Evolutionary conservation across 768 basidiomycete species (phyloP).

Genomic region (Boletellus ananas): DNA sequence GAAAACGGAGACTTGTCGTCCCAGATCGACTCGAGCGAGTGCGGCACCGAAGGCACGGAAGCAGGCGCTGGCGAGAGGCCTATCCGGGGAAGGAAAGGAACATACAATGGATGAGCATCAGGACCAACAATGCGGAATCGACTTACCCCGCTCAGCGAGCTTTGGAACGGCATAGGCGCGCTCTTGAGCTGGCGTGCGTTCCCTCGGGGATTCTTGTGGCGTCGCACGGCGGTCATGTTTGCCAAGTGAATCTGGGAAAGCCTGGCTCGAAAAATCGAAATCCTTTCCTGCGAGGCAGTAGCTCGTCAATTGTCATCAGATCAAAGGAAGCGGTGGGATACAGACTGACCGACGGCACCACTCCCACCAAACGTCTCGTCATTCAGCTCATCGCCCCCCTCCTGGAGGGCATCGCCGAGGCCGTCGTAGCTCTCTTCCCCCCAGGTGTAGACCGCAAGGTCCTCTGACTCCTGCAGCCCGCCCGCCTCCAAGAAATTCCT

Average conservation of each 20-base stretch:
- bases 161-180: conserved; percentile 13
- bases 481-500: conserved; percentile 47
- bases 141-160: conserved; percentile 29
- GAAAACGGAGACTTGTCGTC: conserved; percentile 77
- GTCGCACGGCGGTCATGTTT: conserved; percentile 18
- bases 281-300: conserved; percentile 62
- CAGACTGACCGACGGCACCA: conserved; percentile 65
- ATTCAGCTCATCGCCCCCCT: conserved; percentile 90
- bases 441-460: conserved; percentile 91
- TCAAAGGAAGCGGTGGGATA: conserved; percentile 1
- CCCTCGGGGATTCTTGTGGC: conserved; percentile 23
- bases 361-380: conserved; percentile 91
- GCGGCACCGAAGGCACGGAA: conserved; percentile 17
- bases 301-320: conserved; percentile 11
- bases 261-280: conserved; percentile 75
- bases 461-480: conserved; percentile 58
- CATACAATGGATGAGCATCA: conserved; percentile 10
- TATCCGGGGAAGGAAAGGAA: conserved; percentile 12
- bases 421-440: conserved; percentile 89
- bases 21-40: conserved; percentile 74
- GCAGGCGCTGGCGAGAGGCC: conserved; percentile 37
- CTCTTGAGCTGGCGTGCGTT: conserved; percentile 29
- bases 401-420: conserved; percentile 80
- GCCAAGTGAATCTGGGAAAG: conserved; percentile 27
- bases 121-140: background rate